Evolutionary conservation across 768 basidiomycete species (phyloP), one percentile per base, ranked within the genome.

Genomic region (Termitomyces sp.): DNA sequence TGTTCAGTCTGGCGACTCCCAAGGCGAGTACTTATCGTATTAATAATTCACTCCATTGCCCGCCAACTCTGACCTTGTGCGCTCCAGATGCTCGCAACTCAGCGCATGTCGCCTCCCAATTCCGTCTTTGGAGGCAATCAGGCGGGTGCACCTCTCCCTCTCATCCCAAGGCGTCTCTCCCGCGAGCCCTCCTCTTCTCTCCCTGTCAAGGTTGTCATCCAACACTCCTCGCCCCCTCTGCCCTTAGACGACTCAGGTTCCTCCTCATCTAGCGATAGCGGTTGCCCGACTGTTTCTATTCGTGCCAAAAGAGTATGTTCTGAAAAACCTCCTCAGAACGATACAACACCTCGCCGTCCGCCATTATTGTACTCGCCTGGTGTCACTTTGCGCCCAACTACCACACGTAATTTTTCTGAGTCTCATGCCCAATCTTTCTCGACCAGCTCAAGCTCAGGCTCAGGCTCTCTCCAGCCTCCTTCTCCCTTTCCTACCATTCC

Each of bases 61-160:
- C 17, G 32, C 17, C 45, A 45, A 51, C 11, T 22, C 24, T 40
- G 19, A 42, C 43, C 7, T 53, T 38, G 37, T 42, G 48, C 58
- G 56, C 56, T 9, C 49, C 49, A 56, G 60, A 80, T 78, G 77
- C 75, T 79, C 60, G 72, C 77, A 34, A 79, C 77, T 74, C 67
- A 69, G 54, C 68, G 68, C 62, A 72, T 72, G 70, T 67, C 70
- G 48, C 67, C 71, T 41, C 54, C 66, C 9, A 68, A 73, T 56
- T 64, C 66, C 53, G 62, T 64, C 32, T 62, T 70, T 57, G 62
- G 73, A 45, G 71, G 70, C 45, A 65, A 71, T 55, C 70, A 81
- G 41, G 83, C 87, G 32, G 77, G 80, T 2, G 71, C 72, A 8
- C 78, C 85, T 53, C 77, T 87, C n/a, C 85, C 86, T 15, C 72